Conservation (phyloP, 768 basidiomycete species). For the Mycena sanguinolenta region DNA sequence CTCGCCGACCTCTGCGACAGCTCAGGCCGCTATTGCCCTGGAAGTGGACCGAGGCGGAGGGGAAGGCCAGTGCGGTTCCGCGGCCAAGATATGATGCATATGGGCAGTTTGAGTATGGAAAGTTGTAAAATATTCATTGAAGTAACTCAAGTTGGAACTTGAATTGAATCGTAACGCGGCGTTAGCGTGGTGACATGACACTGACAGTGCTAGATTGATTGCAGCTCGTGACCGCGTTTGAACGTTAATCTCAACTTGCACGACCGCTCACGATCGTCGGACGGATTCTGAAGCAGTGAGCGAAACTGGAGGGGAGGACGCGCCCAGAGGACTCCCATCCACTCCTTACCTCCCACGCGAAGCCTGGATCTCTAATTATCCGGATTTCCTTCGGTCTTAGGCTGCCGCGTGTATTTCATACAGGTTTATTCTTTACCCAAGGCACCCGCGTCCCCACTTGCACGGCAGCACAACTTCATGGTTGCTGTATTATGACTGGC, state of each 20-base stretch:
- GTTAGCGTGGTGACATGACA: no score
- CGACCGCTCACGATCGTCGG: neutral
- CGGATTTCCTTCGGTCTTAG: no score
- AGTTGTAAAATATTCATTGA: no score
- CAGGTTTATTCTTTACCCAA: neutral
- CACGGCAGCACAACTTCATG: neutral
- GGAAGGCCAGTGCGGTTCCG: slow-evolving; percentile 25
- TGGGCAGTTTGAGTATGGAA: no score
- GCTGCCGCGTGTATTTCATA: neutral
- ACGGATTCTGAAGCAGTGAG: neutral
- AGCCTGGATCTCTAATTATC: no score
- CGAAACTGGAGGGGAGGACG: neutral
- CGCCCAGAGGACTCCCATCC: neutral
- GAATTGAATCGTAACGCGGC: no score
- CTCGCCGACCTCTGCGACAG: neutral
- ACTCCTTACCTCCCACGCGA: neutral
- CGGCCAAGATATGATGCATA: neutral
- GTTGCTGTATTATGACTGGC: no score
- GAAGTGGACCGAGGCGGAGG: slow-evolving; percentile 29
- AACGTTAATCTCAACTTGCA: neutral
- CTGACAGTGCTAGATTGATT: neutral
- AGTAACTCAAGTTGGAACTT: no score
- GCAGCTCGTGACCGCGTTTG: slow-evolving; percentile 1
- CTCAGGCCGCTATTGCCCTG: neutral
- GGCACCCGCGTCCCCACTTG: neutral